Base-by-base conservation (phyloP, 345 rosid species). In the Bruguiera gymnorhiza region DNA sequence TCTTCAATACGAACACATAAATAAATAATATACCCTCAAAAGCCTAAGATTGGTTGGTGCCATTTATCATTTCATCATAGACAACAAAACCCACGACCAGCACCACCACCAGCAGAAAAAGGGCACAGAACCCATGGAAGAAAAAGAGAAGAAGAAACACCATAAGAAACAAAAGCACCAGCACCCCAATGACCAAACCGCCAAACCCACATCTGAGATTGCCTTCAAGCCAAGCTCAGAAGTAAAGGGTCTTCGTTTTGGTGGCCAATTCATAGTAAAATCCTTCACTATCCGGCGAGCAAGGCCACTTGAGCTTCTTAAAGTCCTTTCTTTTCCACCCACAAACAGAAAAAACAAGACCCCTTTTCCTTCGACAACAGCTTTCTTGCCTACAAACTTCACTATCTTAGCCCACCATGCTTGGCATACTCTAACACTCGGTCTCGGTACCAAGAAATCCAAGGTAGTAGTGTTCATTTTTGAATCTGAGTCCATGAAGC, bases 321-420 rank as follows among this genome's bases (percentile, higher is more conserved):
- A 87, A 71, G 83, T 95, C 71, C 92, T 95, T 36, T 81, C 93
- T 6, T 86, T 85, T 76, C 93, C 96, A 20, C 76, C 84, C 18
- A 61, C 87, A 30, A 67, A 62, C 39, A 80, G 72, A 61, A 60
- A 31, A 37, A 70, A 66, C 46, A 82, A 78, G 0, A 77, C 75
- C 11, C 86, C 89, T 6, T 87, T 91, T 71, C 85, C 93, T 26
- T 87, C 99, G 2, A 87, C 97, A 5, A 80, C 97, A 15, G 96
- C 93, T 37, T 95, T 84, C 73, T 62, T 95, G 55, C 97, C 99
- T 0, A 95, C 97, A 9, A 92, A 90, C 78, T 95, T 95, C 96
- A 92, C 97, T 0, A 88, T 91, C 81, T 73, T 95, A 27, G 97
- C 99, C 2, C 97, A 95, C 81, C 97, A 87, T 58, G 99, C 99